Base-by-base conservation (phyloP, 2,329 filamentous ascomycete genomes). In the Pyrenophora tritici-repentis region DNA sequence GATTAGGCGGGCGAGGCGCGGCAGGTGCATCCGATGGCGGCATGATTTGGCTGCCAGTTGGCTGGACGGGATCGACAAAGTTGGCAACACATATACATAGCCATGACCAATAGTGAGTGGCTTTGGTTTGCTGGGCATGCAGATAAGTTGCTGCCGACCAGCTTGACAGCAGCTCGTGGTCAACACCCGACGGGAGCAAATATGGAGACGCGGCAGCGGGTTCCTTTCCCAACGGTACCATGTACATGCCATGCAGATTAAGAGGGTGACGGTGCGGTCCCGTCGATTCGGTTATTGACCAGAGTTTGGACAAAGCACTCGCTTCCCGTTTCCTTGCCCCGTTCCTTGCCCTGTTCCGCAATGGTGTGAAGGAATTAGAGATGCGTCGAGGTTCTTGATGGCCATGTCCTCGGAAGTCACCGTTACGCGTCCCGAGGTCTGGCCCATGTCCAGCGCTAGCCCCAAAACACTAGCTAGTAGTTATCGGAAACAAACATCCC, bases 1-100 rank as follows among this genome's bases (percentile, higher is more conserved):
- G 62, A 29, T 48, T 46, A 47, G 56, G 61, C 62, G 58, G 61
- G 47, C 42, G 47, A 47, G 53, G 56, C 56, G 55, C 52, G 40
- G 43, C 55, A 62, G 51, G 58, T 42, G 45, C 47, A 42, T 56
- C 53, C 43, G 42, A 41, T 46, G 54, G 54, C 46, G 54, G 42
- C 33, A 55, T 34, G 34, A 36, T 48, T 46, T 33, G 48, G 29
- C 38, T 43, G 42, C 20, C 42, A 40, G 44, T 47, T 50, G 43
- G 50, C 37, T 35, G 10, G 26, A 44, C 22, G 38, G 35, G 50
- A 56, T 59, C 53, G 50, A 49, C 53, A 24, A 48, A 50, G 50
- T 34, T 47, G 39, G 39, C 42, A 44, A 51, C 35, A 37, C 36
- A 47, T 24, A 37, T 35, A 35, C 47, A 24, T 10, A 17, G 36